Conservation (phyloP, 2,329 filamentous ascomycete genomes). For the Aspergillus fijiensis region DNA sequence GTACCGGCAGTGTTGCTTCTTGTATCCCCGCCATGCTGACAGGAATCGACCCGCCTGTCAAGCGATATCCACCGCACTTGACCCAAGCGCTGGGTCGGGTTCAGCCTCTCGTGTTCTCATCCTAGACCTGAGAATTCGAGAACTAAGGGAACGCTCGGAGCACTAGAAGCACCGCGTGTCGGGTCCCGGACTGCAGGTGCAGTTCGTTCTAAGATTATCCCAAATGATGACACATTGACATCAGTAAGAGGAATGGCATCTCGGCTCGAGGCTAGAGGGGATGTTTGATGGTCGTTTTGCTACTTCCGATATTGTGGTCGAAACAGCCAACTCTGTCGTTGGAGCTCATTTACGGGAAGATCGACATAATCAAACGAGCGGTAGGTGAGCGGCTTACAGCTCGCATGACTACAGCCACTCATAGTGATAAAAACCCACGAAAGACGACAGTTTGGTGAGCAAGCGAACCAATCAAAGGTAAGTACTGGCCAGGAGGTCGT, state of each 20-base stretch:
- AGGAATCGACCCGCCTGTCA: neutral
- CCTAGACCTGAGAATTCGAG: constrained; percentile 2
- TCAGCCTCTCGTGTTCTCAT: neutral
- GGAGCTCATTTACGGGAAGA: neutral
- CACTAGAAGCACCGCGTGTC: constrained; percentile 16
- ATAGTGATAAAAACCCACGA: neutral
- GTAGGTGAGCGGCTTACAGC: neutral
- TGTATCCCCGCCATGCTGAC: neutral
- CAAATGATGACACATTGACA: neutral
- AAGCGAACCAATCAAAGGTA: neutral
- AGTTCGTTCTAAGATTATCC: neutral
- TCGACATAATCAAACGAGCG: neutral
- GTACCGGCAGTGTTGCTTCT: neutral
- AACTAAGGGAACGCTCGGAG: constrained; percentile 11
- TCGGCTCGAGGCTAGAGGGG: neutral
- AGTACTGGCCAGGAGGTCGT: neutral
- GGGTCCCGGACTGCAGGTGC: constrained; percentile 5
- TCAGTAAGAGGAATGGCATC: neutral
- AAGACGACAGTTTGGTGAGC: neutral
- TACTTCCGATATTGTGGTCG: neutral
- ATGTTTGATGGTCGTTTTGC: neutral
- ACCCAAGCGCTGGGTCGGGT: constrained; percentile 10
- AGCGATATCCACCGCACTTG: constrained; percentile 2
- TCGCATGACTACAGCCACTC: neutral
- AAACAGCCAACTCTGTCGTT: neutral